Conservation (phyloP, 2,329 filamentous ascomycete species). For the Cladorrhinum sp. region DNA sequence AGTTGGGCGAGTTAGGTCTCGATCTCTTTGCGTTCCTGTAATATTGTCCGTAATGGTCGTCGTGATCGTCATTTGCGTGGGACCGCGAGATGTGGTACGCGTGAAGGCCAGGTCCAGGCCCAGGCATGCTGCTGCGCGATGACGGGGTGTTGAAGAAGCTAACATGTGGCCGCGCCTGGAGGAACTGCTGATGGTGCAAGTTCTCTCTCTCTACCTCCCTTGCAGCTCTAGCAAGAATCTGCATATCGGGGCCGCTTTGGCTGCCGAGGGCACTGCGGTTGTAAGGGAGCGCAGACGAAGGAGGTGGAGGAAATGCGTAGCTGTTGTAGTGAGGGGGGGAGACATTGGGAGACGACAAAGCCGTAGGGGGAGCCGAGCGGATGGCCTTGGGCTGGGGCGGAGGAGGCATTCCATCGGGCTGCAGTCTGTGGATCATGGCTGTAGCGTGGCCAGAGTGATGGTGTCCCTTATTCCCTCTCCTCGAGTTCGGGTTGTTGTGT, state of each 20-base stretch:
- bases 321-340: slow-evolving; percentile 87
- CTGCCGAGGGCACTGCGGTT: slow-evolving; percentile 41
- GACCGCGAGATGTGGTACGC: slow-evolving; percentile 94
- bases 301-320: slow-evolving; percentile 55
- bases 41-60: slow-evolving; percentile 70
- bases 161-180: slow-evolving; percentile 50
- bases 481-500: slow-evolving; percentile 97
- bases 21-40: slow-evolving; percentile 81
- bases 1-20: slow-evolving; percentile 88
- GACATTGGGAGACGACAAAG: slow-evolving; percentile 88
- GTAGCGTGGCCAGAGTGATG: slow-evolving; percentile 43
- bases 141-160: slow-evolving; percentile 49
- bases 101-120: slow-evolving; percentile 63
- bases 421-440: slow-evolving; percentile 44
- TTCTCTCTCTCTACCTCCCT: slow-evolving; percentile 62
- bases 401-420: slow-evolving; percentile 70
- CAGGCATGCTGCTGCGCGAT: slow-evolving; percentile 56
- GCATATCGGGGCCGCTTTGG: slow-evolving; percentile 51
- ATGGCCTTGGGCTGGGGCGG: slow-evolving; percentile 73
- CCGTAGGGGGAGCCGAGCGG: slow-evolving; percentile 82
- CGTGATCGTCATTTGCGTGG: slow-evolving; percentile 72
- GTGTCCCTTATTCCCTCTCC: slow-evolving; percentile 80
- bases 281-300: slow-evolving; percentile 46
- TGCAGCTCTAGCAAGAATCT: slow-evolving; percentile 59
- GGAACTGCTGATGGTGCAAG: slow-evolving; percentile 44